Evolutionary conservation across 2,329 filamentous ascomycete genomes (phyloP).

Genomic region (Neopestalotiopsis rosae): DNA sequence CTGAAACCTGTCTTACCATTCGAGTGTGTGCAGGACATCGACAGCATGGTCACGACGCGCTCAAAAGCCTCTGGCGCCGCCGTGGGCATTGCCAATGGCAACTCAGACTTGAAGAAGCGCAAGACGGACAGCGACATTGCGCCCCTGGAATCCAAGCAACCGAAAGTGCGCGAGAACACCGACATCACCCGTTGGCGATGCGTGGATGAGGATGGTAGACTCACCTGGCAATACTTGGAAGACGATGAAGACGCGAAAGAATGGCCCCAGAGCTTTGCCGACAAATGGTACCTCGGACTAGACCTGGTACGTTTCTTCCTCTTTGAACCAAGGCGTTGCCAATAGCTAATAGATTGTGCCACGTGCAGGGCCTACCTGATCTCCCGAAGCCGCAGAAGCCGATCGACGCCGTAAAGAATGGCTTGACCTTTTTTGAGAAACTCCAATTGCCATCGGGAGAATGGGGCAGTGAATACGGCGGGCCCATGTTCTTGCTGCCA

Average conservation of each 20-base stretch:
- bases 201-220: constrained; percentile 79
- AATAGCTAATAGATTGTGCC: constrained; percentile 16
- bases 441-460: constrained; percentile 88
- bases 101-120: constrained; percentile 44
- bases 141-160: constrained; percentile 45
- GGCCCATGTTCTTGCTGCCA: constrained; percentile 93
- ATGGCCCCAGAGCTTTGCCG: constrained; percentile 89
- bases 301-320: constrained; percentile 64
- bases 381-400: constrained; percentile 75
- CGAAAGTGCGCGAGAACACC: constrained; percentile 63
- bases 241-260: constrained; percentile 71
- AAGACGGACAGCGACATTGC: constrained; percentile 41
- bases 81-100: constrained; percentile 20
- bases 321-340: background rate
- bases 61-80: constrained; percentile 27
- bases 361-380: constrained; percentile 71
- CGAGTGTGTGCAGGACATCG: background rate
- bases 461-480: constrained; percentile 98
- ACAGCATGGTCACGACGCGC: constrained; percentile 40
- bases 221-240: constrained; percentile 92
- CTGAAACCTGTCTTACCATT: background rate
- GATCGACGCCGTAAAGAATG: constrained; percentile 80
- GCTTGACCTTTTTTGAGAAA: constrained; percentile 84
- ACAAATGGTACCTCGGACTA: constrained; percentile 86
- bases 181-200: constrained; percentile 86